Evolutionary conservation across 768 basidiomycete species (phyloP).

Genomic region (Tulasnella sp.): DNA sequence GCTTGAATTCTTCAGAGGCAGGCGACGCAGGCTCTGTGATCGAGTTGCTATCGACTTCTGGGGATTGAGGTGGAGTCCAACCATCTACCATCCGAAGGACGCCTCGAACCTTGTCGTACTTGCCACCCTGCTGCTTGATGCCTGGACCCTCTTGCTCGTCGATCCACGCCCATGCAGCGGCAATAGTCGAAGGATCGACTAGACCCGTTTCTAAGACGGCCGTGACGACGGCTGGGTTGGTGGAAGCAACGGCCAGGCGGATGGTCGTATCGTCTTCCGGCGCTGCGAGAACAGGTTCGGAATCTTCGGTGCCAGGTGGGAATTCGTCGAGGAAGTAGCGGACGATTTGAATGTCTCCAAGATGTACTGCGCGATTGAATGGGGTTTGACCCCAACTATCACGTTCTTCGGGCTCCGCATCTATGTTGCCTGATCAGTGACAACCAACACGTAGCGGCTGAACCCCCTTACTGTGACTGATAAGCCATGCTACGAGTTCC

Average conservation of each 20-base stretch:
- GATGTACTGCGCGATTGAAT: conserved; percentile 60
- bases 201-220: conserved; percentile 59
- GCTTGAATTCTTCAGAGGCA: neutral
- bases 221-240: conserved; percentile 61
- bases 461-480: conserved; percentile 57
- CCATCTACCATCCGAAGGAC: conserved; percentile 51
- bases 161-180: conserved; percentile 49
- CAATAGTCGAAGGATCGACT: conserved; percentile 47
- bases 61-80: conserved; percentile 47
- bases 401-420: conserved; percentile 68
- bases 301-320: conserved; percentile 52
- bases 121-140: conserved; percentile 35
- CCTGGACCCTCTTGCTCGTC: neutral
- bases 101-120: conserved; percentile 49
- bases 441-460: conserved; percentile 27
- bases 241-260: conserved; percentile 53
- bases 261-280: conserved; percentile 30
- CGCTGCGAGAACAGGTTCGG: conserved; percentile 46
- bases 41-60: neutral
- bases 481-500: conserved; percentile 63
- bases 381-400: conserved; percentile 56
- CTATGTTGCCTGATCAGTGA: conserved; percentile 38
- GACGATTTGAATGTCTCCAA: conserved; percentile 51
- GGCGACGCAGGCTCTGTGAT: neutral
- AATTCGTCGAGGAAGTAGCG: conserved; percentile 60